Base-by-base conservation (phyloP, 2,329 filamentous ascomycete genomes). In the Madurella mycetomatis region DNA sequence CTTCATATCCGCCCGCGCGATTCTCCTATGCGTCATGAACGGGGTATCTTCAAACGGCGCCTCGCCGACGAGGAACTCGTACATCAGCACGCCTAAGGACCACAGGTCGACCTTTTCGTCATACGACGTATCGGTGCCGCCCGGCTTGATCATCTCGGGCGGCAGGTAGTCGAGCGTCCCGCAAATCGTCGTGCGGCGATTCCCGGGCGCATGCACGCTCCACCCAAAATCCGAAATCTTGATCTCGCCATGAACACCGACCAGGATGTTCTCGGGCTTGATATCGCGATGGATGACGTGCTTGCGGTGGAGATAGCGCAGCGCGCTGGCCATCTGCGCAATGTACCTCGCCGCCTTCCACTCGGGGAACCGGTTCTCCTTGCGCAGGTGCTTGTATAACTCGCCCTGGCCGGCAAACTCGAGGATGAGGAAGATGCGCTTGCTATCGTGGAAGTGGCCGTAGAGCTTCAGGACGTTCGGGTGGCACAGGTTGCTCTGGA, bases 211-310 rank as follows among this genome's bases (percentile, higher is more conserved):
- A 72, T 99, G 94, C 4, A 97, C 94, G 69, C 89, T 95, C 94
- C 94, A 99, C 47, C 94, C 92, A 67, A 97, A 99, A 72, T 99
- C 94, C 4, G 90, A 95, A 66, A 99, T 92, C 73, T 99, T 99
- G 75, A 99, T 92, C 77, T 99, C 94, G 62, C 92, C 94, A 68
- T 97, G 92, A 56, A 97, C 91, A 13, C 92, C 92, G 31, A 97
- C 87, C 18, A 97, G 81, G 60, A 97, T 97, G 67, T 97, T 97
- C 73, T 97, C 92, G 2, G 92, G 92, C 77, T 97, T 97, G 75
- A 97, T 97, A 66, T 97, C 92, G 55, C 92, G 83, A 73, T 97
- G 92, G 76, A 97, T 97, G 64, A 97, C 89, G 70, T 96, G 91
- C 76, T 97, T 97, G 70, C 90, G 90, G 76, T 96, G 92, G 43